phyloP scores from a whole-genome alignment of 208 protist genomes.

The Leishmania major region DNA sequence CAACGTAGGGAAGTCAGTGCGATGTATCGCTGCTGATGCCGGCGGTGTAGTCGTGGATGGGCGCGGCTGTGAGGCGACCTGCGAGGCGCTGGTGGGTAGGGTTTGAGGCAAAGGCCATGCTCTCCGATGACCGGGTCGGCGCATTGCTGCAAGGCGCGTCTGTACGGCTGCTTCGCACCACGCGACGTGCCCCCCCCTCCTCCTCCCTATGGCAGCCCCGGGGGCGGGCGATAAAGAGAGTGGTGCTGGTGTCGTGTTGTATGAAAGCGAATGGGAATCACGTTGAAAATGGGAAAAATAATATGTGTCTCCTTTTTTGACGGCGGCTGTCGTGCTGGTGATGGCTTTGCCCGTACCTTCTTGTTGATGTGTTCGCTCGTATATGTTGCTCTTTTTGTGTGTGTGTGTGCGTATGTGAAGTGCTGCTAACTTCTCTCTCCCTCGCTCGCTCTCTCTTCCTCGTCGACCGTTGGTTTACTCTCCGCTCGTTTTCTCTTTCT shows the following conservation, averaged over 20 bases:
- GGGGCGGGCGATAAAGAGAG: background rate
- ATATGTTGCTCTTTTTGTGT: background rate
- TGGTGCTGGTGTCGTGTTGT: too few relatives aligned
- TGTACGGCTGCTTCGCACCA: background rate
- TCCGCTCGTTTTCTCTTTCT: too few relatives aligned
- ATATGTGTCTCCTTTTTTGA: too few relatives aligned
- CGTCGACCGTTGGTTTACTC: too few relatives aligned
- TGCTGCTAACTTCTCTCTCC: constrained; percentile 6
- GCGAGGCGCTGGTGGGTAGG: too few relatives aligned
- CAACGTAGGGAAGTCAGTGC: background rate
- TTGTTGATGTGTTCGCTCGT: too few relatives aligned
- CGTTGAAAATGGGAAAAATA: too few relatives aligned
- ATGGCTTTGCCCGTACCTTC: background rate
- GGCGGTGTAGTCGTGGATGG: background rate
- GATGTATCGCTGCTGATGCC: background rate
- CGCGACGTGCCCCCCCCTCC: background rate
- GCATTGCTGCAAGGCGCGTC: background rate
- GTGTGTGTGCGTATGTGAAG: background rate
- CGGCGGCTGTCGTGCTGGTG: background rate
- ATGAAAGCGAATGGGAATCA: too few relatives aligned
- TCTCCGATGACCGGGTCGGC: background rate
- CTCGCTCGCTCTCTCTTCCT: background rate
- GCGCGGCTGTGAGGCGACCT: too few relatives aligned
- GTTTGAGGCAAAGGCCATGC: background rate
- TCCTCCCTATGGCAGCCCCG: background rate